These are phyloP conservation scores for Globisporangium apiculatum DNA, from an alignment of 352 stramenopile species.

Conservation along the genomic window DNA sequence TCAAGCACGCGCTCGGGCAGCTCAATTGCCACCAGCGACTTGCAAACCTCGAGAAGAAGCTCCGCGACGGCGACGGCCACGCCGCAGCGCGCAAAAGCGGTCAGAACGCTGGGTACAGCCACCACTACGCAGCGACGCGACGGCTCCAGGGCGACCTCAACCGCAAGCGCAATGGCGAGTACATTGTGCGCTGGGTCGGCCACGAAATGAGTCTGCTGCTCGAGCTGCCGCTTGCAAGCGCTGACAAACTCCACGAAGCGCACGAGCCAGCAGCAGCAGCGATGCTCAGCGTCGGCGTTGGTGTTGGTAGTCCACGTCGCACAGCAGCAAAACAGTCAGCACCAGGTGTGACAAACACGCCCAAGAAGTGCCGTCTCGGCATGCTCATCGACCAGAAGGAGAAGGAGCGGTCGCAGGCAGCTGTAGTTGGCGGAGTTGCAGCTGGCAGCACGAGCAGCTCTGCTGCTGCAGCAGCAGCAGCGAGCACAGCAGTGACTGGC, in stretches of 20 bases:
- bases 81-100: conserved; percentile 32
- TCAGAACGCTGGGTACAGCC: conserved; percentile 51
- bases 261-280: conserved; percentile 21
- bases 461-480: conserved; percentile 1
- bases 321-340: conserved; percentile 6
- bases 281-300: not conserved
- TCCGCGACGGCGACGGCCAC: conserved; percentile 59
- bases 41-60: conserved; percentile 79
- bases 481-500: not conserved
- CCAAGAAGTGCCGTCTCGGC: conserved; percentile 47
- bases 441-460: conserved; percentile 4
- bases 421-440: not conserved
- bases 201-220: conserved; percentile 78
- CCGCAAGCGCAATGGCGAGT: conserved; percentile 71
- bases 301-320: conserved; percentile 5
- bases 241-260: conserved; percentile 41
- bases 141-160: conserved; percentile 76
- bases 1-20: conserved; percentile 69
- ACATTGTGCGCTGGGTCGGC: conserved; percentile 76
- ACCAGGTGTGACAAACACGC: conserved; percentile 33
- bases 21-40: conserved; percentile 78
- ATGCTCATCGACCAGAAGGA: conserved; percentile 56
- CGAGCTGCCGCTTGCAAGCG: conserved; percentile 37
- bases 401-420: conserved; percentile 16
- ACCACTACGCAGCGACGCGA: conserved; percentile 72